Evolutionary conservation across 768 basidiomycete species (phyloP).

Genomic region (Mycena pura): DNA sequence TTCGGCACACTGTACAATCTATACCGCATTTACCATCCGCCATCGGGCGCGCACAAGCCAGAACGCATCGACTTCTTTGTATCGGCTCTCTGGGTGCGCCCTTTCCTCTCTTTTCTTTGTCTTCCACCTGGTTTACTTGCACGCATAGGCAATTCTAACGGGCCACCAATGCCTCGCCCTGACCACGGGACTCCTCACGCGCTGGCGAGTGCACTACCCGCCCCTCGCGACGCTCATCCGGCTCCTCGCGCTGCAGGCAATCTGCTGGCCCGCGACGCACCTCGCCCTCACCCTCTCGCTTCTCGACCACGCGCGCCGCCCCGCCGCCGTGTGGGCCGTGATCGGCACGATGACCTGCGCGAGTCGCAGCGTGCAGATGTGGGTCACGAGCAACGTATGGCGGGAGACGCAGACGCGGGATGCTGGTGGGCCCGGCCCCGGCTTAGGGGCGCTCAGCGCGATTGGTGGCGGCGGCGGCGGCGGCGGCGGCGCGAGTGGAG

Average conservation of each 20-base stretch:
- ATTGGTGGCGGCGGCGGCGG: background rate
- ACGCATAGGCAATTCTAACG: conserved; percentile 81
- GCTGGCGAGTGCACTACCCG: conserved; percentile 93
- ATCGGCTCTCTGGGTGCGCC: conserved; percentile 73
- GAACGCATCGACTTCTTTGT: conserved; percentile 70
- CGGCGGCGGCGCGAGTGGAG: no score
- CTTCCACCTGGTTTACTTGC: no score
- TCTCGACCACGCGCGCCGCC: conserved; percentile 71
- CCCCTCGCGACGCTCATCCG: conserved; percentile 89
- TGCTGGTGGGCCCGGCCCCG: no score
- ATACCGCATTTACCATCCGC: conserved; percentile 59
- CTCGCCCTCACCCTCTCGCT: conserved; percentile 80
- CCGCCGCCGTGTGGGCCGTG: conserved; percentile 88
- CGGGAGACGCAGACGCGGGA: conserved; percentile 46
- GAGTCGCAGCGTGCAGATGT: conserved; percentile 86
- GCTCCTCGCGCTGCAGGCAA: conserved; percentile 90
- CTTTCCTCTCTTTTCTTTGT: background rate
- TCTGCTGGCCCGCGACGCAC: conserved; percentile 96
- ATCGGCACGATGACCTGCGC: conserved; percentile 90
- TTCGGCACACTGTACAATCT: conserved; percentile 70
- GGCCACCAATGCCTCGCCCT: conserved; percentile 89
- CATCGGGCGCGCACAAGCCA: conserved; percentile 45
- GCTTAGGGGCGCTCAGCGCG: conserved; percentile 29
- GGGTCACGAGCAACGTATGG: conserved; percentile 93
- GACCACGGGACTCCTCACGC: conserved; percentile 85